These are phyloP conservation scores for Magnolia sinica DNA, from an alignment of 164 flowering plant genomes.

Conservation along the genomic window DNA sequence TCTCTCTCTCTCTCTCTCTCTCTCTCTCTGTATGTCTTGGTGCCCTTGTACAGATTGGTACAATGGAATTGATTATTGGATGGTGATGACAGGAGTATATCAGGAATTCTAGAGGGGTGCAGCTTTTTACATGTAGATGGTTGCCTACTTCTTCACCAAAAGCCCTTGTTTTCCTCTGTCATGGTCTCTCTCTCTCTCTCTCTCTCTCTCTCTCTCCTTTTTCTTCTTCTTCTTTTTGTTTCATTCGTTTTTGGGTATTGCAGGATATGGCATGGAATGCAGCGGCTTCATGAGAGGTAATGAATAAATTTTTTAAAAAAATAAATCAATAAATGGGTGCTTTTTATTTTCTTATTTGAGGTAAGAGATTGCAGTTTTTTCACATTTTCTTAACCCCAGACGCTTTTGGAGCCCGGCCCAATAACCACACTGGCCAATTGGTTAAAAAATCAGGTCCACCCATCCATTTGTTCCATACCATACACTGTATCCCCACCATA, in stretches of 20 bases:
- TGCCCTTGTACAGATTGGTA: not conserved
- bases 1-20: not conserved
- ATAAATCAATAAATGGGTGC: not conserved
- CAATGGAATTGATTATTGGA: not conserved
- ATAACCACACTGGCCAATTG: no score
- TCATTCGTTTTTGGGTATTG: conserved; percentile 22
- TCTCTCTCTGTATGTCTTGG: not conserved
- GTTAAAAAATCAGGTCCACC: no score
- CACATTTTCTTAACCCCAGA: no score
- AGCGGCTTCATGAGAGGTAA: conserved; percentile 91
- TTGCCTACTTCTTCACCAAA: conserved; percentile 74
- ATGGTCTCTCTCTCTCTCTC: conserved; percentile 49
- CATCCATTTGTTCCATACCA: no score
- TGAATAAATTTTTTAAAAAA: not conserved
- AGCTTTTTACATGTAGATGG: conserved; percentile 95
- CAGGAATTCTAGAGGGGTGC: conserved; percentile 74
- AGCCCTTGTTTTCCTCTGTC: conserved; percentile 89
- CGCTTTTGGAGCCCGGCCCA: no score
- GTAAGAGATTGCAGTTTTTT: not conserved
- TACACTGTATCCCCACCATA: no score
- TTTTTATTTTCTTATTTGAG: not conserved
- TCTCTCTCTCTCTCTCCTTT: conserved; percentile 6
- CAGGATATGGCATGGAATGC: conserved; percentile 99
- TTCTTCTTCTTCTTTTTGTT: conserved; percentile 1
- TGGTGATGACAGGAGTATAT: conserved; percentile 49